phyloP scores from a whole-genome alignment of 768 basidiomycete genomes.

The Hygrophorus pudorinus region DNA sequence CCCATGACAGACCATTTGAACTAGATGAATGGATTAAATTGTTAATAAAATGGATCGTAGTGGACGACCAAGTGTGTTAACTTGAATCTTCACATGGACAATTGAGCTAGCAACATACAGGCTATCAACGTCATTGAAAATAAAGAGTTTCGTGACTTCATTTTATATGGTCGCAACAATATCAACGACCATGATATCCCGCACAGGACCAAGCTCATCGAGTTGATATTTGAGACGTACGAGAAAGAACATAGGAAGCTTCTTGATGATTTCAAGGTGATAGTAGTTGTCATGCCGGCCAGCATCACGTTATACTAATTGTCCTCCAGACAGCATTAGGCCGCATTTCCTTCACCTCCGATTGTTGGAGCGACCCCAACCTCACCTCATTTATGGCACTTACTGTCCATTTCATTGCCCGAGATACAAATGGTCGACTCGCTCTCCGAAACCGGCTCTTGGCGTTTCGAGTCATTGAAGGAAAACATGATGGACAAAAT shows the following conservation, averaged over 20 bases:
- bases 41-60: slow-evolving; percentile 15
- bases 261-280: slow-evolving; percentile 16
- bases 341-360: slow-evolving; percentile 22
- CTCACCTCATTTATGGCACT: slow-evolving; percentile 21
- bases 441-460: slow-evolving; percentile 15
- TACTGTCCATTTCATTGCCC: slow-evolving; percentile 19
- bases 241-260: slow-evolving; percentile 13
- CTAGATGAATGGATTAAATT: slow-evolving; percentile 14
- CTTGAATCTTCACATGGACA: too few relatives aligned
- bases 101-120: too few relatives aligned
- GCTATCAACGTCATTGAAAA: slow-evolving; percentile 28
- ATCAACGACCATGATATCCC: slow-evolving; percentile 22
- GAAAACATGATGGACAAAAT: slow-evolving; percentile 20
- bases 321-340: slow-evolving; percentile 16
- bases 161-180: slow-evolving; percentile 16
- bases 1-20: slow-evolving; percentile 8
- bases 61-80: slow-evolving; percentile 24
- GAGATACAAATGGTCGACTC: slow-evolving; percentile 13
- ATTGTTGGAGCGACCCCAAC: slow-evolving; percentile 23
- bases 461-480: slow-evolving; percentile 21
- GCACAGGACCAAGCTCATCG: slow-evolving; percentile 21
- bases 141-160: slow-evolving; percentile 21
- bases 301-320: slow-evolving; percentile 6
- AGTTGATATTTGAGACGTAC: slow-evolving; percentile 18
- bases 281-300: too few relatives aligned